A percentile compares a stretch with the other conserved stretches of the same genome.
phyloP scores from a whole-genome alignment of 345 rosid species.

The Moricandia moricandioides region DNA sequence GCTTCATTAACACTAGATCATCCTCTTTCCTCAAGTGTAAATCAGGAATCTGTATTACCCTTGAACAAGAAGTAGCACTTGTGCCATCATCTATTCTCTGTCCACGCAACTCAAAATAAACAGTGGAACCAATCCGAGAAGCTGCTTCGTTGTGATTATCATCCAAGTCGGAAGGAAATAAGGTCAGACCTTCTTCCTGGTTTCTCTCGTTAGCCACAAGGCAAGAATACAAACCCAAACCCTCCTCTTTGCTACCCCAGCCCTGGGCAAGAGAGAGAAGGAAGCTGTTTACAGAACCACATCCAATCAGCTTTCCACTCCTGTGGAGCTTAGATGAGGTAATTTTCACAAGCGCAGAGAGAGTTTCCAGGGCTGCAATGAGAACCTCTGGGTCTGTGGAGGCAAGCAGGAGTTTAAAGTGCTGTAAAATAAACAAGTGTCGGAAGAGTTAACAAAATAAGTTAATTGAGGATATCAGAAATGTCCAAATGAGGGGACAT shows the following conservation, averaged over 20 bases:
- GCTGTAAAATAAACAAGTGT: slow-evolving; percentile 43
- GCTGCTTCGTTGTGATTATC: slow-evolving; percentile 62
- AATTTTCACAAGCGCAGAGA: slow-evolving; percentile 81
- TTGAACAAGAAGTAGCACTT: slow-evolving; percentile 38
- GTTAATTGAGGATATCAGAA: background rate
- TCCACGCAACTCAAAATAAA: slow-evolving; percentile 86
- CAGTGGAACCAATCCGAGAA: slow-evolving; percentile 70
- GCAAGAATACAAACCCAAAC: slow-evolving; percentile 87
- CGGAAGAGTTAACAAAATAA: slow-evolving; percentile 18
- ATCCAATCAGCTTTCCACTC: slow-evolving; percentile 77
- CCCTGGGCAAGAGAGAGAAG: slow-evolving; percentile 92
- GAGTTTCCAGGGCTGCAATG: slow-evolving; percentile 83
- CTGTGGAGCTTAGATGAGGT: slow-evolving; percentile 89
- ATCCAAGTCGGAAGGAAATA: slow-evolving; percentile 75
- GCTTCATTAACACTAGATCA: slow-evolving; percentile 72
- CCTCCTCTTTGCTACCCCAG: slow-evolving; percentile 99
- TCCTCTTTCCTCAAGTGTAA: slow-evolving; percentile 84
- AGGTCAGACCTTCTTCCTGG: slow-evolving; percentile 75
- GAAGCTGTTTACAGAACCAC: slow-evolving; percentile 78
- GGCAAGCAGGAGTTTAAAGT: slow-evolving; percentile 85
- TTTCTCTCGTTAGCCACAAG: slow-evolving; percentile 82
- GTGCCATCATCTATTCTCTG: slow-evolving; percentile 42
- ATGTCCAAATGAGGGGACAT: background rate
- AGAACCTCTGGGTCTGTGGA: slow-evolving; percentile 96
- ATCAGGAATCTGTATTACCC: slow-evolving; percentile 71